These are phyloP conservation scores for Trichoderma atrobrunneum DNA, from an alignment of 2,329 filamentous ascomycete species.

Conservation along the genomic window DNA sequence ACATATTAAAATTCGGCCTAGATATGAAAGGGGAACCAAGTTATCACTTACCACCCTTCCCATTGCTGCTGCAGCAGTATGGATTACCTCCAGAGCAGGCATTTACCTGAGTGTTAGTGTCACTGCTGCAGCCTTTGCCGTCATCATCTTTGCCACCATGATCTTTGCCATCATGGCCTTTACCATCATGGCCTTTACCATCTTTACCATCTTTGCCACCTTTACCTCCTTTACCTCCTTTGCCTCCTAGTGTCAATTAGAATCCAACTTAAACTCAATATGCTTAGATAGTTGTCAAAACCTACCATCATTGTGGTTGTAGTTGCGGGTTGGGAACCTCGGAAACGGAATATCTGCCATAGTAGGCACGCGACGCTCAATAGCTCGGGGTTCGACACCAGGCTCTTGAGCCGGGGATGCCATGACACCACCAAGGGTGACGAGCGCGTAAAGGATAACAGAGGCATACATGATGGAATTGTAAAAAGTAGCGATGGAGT, in stretches of 20 bases:
- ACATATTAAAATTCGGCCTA: neutral
- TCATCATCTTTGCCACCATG: neutral
- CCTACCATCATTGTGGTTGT: neutral
- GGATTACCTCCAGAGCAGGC: neutral
- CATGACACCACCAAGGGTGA: neutral
- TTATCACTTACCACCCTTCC: neutral
- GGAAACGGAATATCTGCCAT: neutral
- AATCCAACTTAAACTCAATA: neutral
- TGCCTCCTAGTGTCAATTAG: neutral
- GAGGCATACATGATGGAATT: neutral
- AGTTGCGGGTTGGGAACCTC: neutral
- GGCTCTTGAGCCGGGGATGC: neutral
- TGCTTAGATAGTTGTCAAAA: neutral
- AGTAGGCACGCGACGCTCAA: neutral
- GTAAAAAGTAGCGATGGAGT: neutral
- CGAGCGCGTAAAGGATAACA: neutral
- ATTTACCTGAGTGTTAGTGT: neutral
- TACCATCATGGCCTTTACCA: too few relatives aligned
- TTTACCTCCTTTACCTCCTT: neutral
- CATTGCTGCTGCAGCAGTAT: neutral
- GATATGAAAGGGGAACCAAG: neutral
- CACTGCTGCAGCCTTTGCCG: neutral
- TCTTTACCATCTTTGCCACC: too few relatives aligned
- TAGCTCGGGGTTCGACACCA: neutral
- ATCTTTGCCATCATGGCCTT: too few relatives aligned